Evolutionary conservation across 2,329 filamentous ascomycete species (phyloP).

Genomic region (Raffaelea arxii): DNA sequence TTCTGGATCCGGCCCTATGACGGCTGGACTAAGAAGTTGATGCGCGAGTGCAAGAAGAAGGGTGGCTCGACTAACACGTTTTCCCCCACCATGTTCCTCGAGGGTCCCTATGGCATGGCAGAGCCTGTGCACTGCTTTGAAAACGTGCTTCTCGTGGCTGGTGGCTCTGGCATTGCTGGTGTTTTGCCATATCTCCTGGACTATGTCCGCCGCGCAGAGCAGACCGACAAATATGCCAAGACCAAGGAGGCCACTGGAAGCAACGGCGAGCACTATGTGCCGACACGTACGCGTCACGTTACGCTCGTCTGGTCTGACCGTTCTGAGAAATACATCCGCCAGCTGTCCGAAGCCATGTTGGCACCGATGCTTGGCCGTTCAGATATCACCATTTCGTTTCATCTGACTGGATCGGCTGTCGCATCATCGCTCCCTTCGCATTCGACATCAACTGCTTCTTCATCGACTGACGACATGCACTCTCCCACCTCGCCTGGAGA

Average conservation of each 20-base stretch:
- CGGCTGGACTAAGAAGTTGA: constrained; percentile 13
- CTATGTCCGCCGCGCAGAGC: constrained; percentile 8
- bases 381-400: constrained; percentile 6
- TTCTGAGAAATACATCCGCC: constrained; percentile 5
- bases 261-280: neutral
- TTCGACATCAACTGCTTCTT: too few relatives aligned
- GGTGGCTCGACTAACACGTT: constrained; percentile 2
- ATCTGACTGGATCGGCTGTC: neutral
- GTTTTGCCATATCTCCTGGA: constrained; percentile 12
- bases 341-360: constrained; percentile 3
- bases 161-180: constrained; percentile 13
- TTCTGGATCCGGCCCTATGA: constrained; percentile 12
- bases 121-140: constrained; percentile 11
- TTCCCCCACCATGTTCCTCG: constrained; percentile 8
- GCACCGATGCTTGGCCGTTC: constrained; percentile 2
- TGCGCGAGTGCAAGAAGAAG: constrained; percentile 6
- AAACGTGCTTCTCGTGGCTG: constrained; percentile 12
- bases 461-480: too few relatives aligned
- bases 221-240: too few relatives aligned
- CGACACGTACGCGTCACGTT: constrained; percentile 10
- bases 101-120: constrained; percentile 14
- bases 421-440: too few relatives aligned
- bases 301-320: constrained; percentile 12
- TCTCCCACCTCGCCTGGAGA: too few relatives aligned
- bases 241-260: neutral